Evolutionary conservation across 805 yeast species (phyloP), one percentile per base, ranked within the genome.

Genomic region (Hanseniaspora singularis): DNA sequence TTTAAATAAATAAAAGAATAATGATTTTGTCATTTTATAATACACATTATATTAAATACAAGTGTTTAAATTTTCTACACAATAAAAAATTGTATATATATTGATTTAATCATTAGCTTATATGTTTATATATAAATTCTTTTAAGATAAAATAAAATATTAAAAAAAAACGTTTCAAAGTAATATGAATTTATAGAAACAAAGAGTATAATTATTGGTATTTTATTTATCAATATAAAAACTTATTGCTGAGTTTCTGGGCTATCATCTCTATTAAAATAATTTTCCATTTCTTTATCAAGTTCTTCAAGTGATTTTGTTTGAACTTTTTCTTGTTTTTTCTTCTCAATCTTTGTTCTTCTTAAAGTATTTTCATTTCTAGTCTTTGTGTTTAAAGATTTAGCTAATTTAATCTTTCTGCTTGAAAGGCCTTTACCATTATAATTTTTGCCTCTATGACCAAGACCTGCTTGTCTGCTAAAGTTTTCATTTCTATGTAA

Each of bases 281-380:
- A 61, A 3, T 54, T 59, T 11, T 58, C 64, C 37, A 61, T 49
- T 46, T 61, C 63, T 10, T 59, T 57, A 46, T 61, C 61, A 16
- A 61, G 38, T 10, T 57, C 55, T 24, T 61, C 61, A 3, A 53
- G 53, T 2, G 51, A 50, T 27, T 51, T 45, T 8, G 41, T 36
- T 6, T 31, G n/a, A 22, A 9, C 19, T 30, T 30, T 15, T 20
- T 12, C 22, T n/a, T n/a, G n/a, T 33, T 16, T 20, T 27, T 24
- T 12, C n/a, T 19, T 16, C 3, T 38, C 32, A 9, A 19, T 27
- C 9, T 6, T 15, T 16, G 15, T 38, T 16, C 26, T 39, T 18
- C 26, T 39, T 27, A 30, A 31, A 10, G 14, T 20, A n/a, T 12
- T 15, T 15, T 22, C n/a, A n/a, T 16, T 39, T 18, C 11, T 24